A percentile compares a stretch with the other conserved stretches of the same genome.
Conservation (phyloP, 495 filamentous ascomycete species). For the Gamarada debralockiae region DNA sequence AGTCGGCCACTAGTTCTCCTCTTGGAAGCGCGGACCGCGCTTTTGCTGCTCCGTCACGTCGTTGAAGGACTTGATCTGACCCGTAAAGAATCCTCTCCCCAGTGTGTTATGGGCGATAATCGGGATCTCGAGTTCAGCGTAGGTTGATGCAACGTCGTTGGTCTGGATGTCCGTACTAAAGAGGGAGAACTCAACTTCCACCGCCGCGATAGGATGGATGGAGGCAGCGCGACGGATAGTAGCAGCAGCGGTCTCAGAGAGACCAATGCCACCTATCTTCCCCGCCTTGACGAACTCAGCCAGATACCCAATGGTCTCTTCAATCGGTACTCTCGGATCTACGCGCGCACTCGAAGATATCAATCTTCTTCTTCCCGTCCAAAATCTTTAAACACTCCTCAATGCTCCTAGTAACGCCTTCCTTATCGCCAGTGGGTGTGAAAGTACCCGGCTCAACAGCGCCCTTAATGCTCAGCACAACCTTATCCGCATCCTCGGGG, state of each 20-base stretch:
- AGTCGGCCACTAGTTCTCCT: no score
- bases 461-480: constrained; percentile 64
- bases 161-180: constrained; percentile 58
- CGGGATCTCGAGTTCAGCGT: constrained; percentile 65
- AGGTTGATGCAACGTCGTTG: constrained; percentile 68
- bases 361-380: constrained; percentile 69
- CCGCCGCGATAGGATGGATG: constrained; percentile 61
- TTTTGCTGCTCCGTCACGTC: constrained; percentile 59
- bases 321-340: constrained; percentile 52
- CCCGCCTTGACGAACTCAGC: constrained; percentile 62
- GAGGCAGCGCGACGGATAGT: constrained; percentile 71
- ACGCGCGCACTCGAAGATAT: constrained; percentile 76
- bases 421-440: constrained; percentile 13
- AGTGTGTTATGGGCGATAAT: constrained; percentile 49
- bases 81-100: constrained; percentile 33
- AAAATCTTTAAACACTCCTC: constrained; percentile 59
- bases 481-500: constrained; percentile 59
- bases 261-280: constrained; percentile 68
- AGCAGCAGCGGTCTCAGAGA: constrained; percentile 66
- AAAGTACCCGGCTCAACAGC: constrained; percentile 23
- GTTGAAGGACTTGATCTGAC: constrained; percentile 49
- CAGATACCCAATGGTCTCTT: constrained; percentile 44
- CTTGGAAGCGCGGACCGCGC: constrained; percentile 62
- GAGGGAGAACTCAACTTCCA: constrained; percentile 77
- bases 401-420: constrained; percentile 57